phyloP scores from a whole-genome alignment of 352 stramenopile species.

The Pythium guiyangense region DNA sequence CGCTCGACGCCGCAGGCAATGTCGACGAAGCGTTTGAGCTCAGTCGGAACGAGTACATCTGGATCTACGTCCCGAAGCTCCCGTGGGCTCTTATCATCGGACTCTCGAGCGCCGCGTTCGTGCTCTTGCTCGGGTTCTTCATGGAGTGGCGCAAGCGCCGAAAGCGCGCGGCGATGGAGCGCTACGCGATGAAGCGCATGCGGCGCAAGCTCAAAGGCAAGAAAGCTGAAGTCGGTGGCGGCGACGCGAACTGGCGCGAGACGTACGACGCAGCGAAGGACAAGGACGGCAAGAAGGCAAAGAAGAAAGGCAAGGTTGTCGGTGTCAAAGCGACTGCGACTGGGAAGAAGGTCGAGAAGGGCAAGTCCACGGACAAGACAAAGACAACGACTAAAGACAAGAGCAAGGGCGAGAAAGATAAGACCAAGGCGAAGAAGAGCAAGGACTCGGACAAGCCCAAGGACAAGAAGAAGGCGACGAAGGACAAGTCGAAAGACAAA shows the following conservation, averaged over 20 bases:
- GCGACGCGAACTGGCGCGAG: slow-evolving; percentile 70
- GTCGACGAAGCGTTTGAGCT: slow-evolving; percentile 79
- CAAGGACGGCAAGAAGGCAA: slow-evolving; percentile 47
- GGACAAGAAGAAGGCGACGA: slow-evolving; percentile 27
- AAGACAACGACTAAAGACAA: slow-evolving; percentile 71
- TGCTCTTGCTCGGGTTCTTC: slow-evolving; percentile 78
- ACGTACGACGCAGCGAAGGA: slow-evolving; percentile 69
- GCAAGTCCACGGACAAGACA: slow-evolving; percentile 45
- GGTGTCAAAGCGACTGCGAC: slow-evolving; percentile 8
- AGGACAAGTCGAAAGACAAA: slow-evolving; percentile 13
- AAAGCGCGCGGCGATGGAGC: slow-evolving; percentile 88
- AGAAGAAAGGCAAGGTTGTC: slow-evolving; percentile 29
- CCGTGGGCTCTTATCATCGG: slow-evolving; percentile 89
- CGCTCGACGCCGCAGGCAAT: slow-evolving; percentile 90
- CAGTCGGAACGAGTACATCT: slow-evolving; percentile 89
- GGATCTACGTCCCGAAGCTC: slow-evolving; percentile 89
- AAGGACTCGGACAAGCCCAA: slow-evolving; percentile 67
- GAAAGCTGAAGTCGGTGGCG: slow-evolving; percentile 33
- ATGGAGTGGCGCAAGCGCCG: slow-evolving; percentile 90
- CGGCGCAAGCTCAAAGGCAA: slow-evolving; percentile 90
- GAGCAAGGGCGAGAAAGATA: slow-evolving; percentile 44
- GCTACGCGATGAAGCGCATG: slow-evolving; percentile 94
- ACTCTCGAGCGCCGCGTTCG: slow-evolving; percentile 61
- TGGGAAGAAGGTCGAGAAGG: slow-evolving; percentile 21
- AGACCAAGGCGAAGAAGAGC: slow-evolving; percentile 51